phyloP scores from a whole-genome alignment of 2,329 filamentous ascomycete species.

The Ceratocystis destructans region DNA sequence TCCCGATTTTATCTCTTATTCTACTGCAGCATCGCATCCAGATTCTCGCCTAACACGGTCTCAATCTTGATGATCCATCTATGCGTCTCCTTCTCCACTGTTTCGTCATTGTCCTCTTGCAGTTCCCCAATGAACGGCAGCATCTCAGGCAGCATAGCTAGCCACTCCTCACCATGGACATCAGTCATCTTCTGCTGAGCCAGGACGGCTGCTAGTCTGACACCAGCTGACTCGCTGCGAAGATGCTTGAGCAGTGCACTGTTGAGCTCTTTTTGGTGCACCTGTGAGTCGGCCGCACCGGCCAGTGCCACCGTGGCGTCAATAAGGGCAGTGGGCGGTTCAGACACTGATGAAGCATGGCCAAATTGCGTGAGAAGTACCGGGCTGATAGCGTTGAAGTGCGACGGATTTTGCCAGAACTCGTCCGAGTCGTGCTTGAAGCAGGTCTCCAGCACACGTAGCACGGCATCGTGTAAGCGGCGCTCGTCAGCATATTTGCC shows the following conservation, averaged over 20 bases:
- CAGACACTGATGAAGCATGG: constrained; percentile 22
- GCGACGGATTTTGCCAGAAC: constrained; percentile 87
- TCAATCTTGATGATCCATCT: constrained; percentile 87
- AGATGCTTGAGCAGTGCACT: constrained; percentile 61
- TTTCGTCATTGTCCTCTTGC: constrained; percentile 91
- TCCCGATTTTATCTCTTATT: background rate
- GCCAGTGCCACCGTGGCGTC: constrained; percentile 70
- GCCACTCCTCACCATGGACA: constrained; percentile 81
- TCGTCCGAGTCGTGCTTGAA: constrained; percentile 87
- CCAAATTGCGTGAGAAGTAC: constrained; percentile 55
- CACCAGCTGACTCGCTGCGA: constrained; percentile 54
- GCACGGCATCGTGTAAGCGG: constrained; percentile 53
- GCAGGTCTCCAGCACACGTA: constrained; percentile 57
- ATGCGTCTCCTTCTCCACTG: constrained; percentile 77
- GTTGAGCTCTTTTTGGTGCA: constrained; percentile 88
- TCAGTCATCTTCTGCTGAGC: constrained; percentile 70
- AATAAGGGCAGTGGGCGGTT: constrained; percentile 43
- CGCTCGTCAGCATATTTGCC: constrained; percentile 34
- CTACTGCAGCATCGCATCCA: constrained; percentile 84
- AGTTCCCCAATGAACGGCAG: constrained; percentile 89
- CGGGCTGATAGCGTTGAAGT: constrained; percentile 60
- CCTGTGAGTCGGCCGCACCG: constrained; percentile 64
- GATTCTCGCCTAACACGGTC: constrained; percentile 71
- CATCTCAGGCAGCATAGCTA: constrained; percentile 85
- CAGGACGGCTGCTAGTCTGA: constrained; percentile 69